Evolutionary conservation across 2,329 filamentous ascomycete species (phyloP).

Genomic region (Onygenales sp.): DNA sequence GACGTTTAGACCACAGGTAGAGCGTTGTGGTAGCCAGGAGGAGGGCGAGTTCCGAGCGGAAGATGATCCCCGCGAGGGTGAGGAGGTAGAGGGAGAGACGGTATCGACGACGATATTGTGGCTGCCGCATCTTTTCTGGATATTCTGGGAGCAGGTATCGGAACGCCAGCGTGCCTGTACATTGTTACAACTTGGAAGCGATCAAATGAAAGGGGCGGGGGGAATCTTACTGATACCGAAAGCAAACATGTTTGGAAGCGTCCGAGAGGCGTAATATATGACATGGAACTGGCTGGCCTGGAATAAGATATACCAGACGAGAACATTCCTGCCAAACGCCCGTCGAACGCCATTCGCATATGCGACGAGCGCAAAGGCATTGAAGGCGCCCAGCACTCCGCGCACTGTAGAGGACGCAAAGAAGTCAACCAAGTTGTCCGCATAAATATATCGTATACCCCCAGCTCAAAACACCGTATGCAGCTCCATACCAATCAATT

Average conservation of each 20-base stretch:
- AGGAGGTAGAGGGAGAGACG: conserved; percentile 63
- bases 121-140: conserved; percentile 3
- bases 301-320: conserved; percentile 70
- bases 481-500: conserved; percentile 42
- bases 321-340: conserved; percentile 59
- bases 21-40: conserved; percentile 60
- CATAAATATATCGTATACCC: background rate
- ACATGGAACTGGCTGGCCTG: conserved; percentile 84
- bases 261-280: conserved; percentile 83
- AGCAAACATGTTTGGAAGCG: conserved; percentile 93
- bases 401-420: conserved; percentile 44
- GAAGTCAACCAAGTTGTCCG: background rate
- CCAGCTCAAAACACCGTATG: background rate
- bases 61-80: conserved; percentile 71
- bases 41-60: conserved; percentile 81
- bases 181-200: conserved; percentile 7
- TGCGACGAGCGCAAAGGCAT: conserved; percentile 57
- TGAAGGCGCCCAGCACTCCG: conserved; percentile 66
- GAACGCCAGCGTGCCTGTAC: conserved; percentile 32
- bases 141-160: conserved; percentile 41
- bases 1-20: conserved; percentile 51
- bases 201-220: background rate
- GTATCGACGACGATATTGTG: conserved; percentile 38
- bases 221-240: conserved; percentile 64
- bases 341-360: conserved; percentile 56